Evolutionary conservation across 176 grass and related monocot genomes (phyloP), one percentile per base, ranked within the genome.

Genomic region (Carex scoparia): DNA sequence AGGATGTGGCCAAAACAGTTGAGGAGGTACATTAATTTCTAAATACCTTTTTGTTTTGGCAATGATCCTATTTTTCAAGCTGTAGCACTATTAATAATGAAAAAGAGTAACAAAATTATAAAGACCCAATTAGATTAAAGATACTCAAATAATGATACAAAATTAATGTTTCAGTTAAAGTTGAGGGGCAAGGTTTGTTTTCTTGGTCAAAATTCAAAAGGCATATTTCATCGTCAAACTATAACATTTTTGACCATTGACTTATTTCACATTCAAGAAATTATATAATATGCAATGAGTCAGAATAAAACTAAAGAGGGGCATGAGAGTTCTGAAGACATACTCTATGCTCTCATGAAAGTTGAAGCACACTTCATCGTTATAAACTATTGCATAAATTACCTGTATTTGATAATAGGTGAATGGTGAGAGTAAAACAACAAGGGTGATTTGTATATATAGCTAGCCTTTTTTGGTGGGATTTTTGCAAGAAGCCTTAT

Each of bases 1-100:
- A 99, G 78, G 93, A 99, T 89, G 93, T 99, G 13, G 87, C 87
- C 37, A 94, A 94, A 86, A 95, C 93, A 0, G 93, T 99, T 38
- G 91, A 95, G 85, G 96, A 99, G 96, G 96, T 99, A 65, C 0
- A 33, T 77, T 42, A 33, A 78, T 62, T 85, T 35, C 35, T 84
- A 10, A 42, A 14, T 61, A 79, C 61, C 12, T 79, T 84, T 57
- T 84, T 56, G 0, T 3, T 72, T 61, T 75, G 28, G 53, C 61
- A 12, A 42, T 33, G 31, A 18, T 27, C 53, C 51, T 55, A 42
- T 33, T 56, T 58, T 76, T 53, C 37, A 58, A 58, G 11, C 51
- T 58, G 13, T 5, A 8, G 53, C 14, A 32, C 2, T 57, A 7
- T 49, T 51, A 33, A 18, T 78, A 78, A 9, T 78, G 33, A 33